Base-by-base conservation (phyloP, 192 early-diverging fungal genomes). In the Pilaira anomala region DNA sequence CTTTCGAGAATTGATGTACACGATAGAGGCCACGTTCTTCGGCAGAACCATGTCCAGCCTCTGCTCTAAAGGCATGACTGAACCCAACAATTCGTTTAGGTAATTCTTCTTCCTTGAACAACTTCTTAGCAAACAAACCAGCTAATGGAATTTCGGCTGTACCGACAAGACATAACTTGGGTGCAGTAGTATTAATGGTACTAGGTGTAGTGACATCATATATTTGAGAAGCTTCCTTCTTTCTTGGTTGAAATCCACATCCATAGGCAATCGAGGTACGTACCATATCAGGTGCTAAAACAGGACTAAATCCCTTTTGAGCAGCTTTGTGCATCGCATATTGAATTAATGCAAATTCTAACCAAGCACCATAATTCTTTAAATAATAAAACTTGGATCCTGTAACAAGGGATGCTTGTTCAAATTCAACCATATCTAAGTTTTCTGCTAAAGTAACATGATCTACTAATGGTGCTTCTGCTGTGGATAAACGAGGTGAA, bases 1-100 rank as follows among this genome's bases (percentile, higher is more conserved):
- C 91, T 66, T 97, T 97, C 26, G 86, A 91, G 66, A 97, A 97
- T 66, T 96, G 95, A 76, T 97, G 93, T 19, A 97, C 86, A 2
- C 95, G 81, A 76, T 96, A 97, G 25, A 97, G 70, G 0, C 95
- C 95, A 16, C 89, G 85, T 36, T 86, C 86, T 54, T 97, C 93
- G 41, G 82, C 80, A 0, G 88, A 90, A n/a, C 93, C 82, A 0
- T 92, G 83, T 0, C 91, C 87, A 1, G 93, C 92, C 68, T 97
- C 95, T 9, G 93, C 92, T 25, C 95, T 84, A 72, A 95, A 96
- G n/a, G 90, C 87, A 48, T 87, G 82, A 26, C 94, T 89, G 25
- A 93, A 83, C 1, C 88, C 95, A 18, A 91, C 95, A 53, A 88
- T 62, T 26, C 83, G 81, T 44, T 84, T 75, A 0, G 95, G 93